Evolutionary conservation across 257 asterid species (phyloP).

Genomic region (Pogostemon cablin): DNA sequence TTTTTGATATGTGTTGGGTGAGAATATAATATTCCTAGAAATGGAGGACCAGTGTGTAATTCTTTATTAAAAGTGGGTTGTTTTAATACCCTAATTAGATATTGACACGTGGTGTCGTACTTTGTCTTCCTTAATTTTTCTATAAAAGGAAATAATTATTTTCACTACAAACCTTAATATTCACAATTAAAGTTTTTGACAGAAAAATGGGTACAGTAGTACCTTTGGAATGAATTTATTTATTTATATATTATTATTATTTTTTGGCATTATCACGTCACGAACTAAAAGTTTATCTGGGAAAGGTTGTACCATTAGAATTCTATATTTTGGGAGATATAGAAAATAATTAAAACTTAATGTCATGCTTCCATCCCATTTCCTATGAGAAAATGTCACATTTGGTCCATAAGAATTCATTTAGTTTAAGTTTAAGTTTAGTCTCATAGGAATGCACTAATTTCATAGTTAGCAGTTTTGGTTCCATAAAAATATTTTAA

Average conservation of each 20-base stretch:
- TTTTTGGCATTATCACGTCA: not conserved
- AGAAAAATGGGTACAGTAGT: not conserved
- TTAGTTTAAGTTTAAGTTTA: no score
- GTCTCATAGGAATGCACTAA: no score
- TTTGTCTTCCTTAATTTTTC: conserved; percentile 8
- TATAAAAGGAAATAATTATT: conserved; percentile 17
- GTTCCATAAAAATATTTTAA: no score
- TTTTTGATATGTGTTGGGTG: not conserved
- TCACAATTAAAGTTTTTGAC: not conserved
- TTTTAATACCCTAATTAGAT: not conserved
- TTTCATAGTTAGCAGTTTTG: no score
- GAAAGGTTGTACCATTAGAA: not conserved
- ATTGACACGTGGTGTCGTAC: conserved; percentile 6
- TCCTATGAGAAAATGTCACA: no score
- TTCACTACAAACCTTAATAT: not conserved
- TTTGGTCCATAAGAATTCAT: no score
- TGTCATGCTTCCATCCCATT: no score
- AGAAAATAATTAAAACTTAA: no score
- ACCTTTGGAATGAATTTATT: not conserved
- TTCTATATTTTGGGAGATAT: no score
- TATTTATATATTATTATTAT: no score
- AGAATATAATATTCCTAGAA: not conserved
- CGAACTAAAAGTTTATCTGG: not conserved
- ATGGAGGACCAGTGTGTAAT: not conserved
- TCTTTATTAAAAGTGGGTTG: conserved; percentile 6